A percentile compares a stretch with the other conserved stretches of the same genome.
These are phyloP conservation scores for Pythium sukuiense DNA, from an alignment of 352 stramenopile genomes.

Conservation along the genomic window DNA sequence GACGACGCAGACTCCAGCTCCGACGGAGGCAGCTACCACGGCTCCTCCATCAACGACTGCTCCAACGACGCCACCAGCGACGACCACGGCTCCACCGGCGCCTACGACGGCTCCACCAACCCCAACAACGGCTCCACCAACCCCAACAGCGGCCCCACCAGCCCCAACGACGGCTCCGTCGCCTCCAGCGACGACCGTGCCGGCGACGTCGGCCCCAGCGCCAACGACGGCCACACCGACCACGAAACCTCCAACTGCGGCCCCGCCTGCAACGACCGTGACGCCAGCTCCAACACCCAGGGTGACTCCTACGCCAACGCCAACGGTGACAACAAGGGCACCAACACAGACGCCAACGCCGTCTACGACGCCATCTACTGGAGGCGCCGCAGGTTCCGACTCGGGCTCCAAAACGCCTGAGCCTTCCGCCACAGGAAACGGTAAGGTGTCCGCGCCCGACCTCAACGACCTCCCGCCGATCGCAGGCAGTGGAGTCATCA, in stretches of 20 bases:
- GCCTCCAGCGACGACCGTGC: constrained; percentile 7
- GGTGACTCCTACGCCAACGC: constrained; percentile 12
- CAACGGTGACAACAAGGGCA: constrained; percentile 18
- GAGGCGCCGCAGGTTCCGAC: constrained; percentile 11
- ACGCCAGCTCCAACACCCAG: constrained; percentile 10
- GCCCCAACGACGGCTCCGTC: not conserved
- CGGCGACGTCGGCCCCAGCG: constrained; percentile 3
- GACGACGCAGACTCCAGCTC: constrained; percentile 11
- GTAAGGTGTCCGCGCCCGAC: constrained; percentile 6
- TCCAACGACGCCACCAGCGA: constrained; percentile 10
- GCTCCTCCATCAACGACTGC: constrained; percentile 2
- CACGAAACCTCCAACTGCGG: constrained; percentile 1
- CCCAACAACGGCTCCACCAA: not conserved
- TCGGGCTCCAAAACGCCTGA: constrained; percentile 12
- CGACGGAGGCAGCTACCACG: not conserved
- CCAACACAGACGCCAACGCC: constrained; percentile 15
- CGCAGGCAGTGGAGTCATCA: constrained; percentile 14
- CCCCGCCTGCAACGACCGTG: not conserved
- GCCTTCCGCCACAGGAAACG: constrained; percentile 13
- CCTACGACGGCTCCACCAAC: constrained; percentile 9
- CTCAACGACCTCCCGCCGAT: constrained; percentile 14
- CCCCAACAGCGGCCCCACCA: not conserved
- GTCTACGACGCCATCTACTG: constrained; percentile 31
- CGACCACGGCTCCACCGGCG: not conserved
- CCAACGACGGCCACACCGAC: not conserved